Evolutionary conservation across 2,329 filamentous ascomycete species (phyloP), one percentile per base, ranked within the genome.

Genomic region (Colletotrichum sp.): DNA sequence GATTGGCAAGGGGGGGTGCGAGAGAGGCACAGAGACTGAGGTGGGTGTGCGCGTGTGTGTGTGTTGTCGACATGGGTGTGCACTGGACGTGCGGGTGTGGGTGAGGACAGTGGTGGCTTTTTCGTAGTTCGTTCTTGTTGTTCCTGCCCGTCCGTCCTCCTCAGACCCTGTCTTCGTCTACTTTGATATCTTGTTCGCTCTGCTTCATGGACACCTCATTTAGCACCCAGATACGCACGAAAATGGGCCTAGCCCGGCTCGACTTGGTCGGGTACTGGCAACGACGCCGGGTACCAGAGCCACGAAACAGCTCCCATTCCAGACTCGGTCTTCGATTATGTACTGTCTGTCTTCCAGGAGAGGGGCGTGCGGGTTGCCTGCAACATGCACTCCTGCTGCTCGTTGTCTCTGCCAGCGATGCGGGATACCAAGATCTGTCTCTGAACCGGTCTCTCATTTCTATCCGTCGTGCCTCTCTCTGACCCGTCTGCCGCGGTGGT

Each of bases 371-470:
- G 65, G 26, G 44, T 55, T 72, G 62, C 12, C 39, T 44, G 39
- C 39, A n/a, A 44, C 39, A 44, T 44, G 39, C 39, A 44, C 18
- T 44, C 39, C 39, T 44, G 32, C 36, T 67, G 16, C 24, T 60
- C 52, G 28, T 67, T 73, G 73, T 63, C 73, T 72, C 55, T 76
- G 69, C 55, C 63, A 72, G 32, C 44, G 21, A 69, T 68, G 70
- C 59, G 70, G 64, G 69, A 73, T 63, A 59, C 73, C 73, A 76
- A 64, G 69, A 68, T 68, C 55, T 65, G 57, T 76, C 73, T 71
- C 68, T 71, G 49, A 34, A 16, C 49, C 36, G 60, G 72, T 75
- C 52, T 72, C 63, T 69, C 64, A 64, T 69, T 76, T 64, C 57
- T 49, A 76, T 64, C 73, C 57, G 73, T 49, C 32, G 39, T 72